Base-by-base conservation (phyloP, 352 stramenopile species). In the Salisapilia sapeloensis region DNA sequence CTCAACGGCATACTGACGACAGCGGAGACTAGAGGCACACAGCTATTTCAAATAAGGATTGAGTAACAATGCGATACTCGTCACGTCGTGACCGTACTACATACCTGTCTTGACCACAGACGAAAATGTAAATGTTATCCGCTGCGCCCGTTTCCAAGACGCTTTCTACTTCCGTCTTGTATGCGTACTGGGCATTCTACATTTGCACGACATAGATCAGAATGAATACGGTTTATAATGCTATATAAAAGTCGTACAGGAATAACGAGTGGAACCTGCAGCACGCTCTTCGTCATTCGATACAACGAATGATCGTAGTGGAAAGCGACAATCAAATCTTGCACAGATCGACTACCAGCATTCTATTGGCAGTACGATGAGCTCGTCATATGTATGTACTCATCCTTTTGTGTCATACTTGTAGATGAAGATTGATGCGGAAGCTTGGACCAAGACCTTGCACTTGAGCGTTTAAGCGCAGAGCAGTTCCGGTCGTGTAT, bases 1-100 rank as follows among this genome's bases (percentile, higher is more conserved):
- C 67, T 82, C 20, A 86, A 50, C 5, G 74, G 74, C 66, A 90
- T 86, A 42, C 69, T 85, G 20, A 90, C 65, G 14, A 78, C 64
- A 0, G 74, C 74, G 4, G 72, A 84, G 11, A 86, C 67, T 13
- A 90, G 50, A 3, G 74, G 74, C 16, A 90, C 60, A 29, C 61
- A 83, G 43, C 74, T 87, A 21, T 11, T 2, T 2, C 11, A 15
- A 22, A 45, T 14, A 33, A 16, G 12, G 22, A 21, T 44, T 27
- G 12, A 36, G n/a, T n/a, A 5, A 13, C 8, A 9, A 6, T 7
- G 22, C 11, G 41, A 42, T 40, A 22, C 12, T 1, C n/a, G n/a
- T n/a, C n/a, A n/a, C n/a, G n/a, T n/a, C n/a, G n/a, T n/a, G n/a
- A n/a, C n/a, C n/a, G 4, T 18, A 34, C 9, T 4, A 12, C 40